Evolutionary conservation across 257 asterid genomes (phyloP).

Genomic region (Jacaranda copaia): DNA sequence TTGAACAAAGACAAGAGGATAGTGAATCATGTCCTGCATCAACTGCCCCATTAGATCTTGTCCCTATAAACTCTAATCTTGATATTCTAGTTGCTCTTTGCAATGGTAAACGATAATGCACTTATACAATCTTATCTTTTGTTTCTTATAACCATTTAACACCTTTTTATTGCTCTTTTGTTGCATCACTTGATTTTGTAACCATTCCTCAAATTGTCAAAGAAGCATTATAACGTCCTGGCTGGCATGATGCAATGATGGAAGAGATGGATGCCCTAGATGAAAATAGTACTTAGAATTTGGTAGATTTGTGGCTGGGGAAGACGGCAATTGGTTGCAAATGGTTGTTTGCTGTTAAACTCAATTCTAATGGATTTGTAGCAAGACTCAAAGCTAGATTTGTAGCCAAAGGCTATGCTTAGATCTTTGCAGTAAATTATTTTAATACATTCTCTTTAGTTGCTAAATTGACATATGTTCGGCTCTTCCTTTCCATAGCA

Average conservation of each 20-base stretch:
- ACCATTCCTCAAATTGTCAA: neutral
- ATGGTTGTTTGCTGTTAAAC: conserved; percentile 8
- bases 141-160: conserved; percentile 4
- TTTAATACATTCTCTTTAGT: neutral
- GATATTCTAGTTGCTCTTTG: conserved; percentile 8
- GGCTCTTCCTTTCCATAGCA: no score
- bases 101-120: neutral
- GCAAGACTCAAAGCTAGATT: no score
- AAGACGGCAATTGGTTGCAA: neutral
- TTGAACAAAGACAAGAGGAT: no score
- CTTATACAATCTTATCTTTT: neutral
- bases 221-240: neutral
- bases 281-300: neutral
- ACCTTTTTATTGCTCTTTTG: neutral
- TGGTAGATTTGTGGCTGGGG: neutral
- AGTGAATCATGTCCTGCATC: no score
- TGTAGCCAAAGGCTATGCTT: conserved; percentile 18
- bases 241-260: neutral
- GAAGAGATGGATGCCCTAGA: conserved; percentile 9
- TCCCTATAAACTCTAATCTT: no score
- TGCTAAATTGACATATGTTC: no score
- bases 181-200: neutral
- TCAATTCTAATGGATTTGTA: neutral
- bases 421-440: neutral
- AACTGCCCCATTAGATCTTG: no score